phyloP scores from a whole-genome alignment of 192 early-diverging fungal genomes.

The Coemansia sp. region DNA sequence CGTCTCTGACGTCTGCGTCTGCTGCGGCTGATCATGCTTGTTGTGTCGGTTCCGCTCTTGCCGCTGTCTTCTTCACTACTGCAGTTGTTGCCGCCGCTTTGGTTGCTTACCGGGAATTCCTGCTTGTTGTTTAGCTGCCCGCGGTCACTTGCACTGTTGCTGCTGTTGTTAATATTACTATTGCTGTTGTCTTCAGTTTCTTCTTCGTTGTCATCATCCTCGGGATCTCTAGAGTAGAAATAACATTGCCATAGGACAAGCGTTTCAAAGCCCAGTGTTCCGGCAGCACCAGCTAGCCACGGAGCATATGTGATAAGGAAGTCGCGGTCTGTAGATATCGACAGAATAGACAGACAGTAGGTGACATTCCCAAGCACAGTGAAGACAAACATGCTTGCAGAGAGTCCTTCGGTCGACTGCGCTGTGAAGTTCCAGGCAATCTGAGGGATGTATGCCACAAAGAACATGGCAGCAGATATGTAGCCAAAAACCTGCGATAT shows the following conservation, averaged over 20 bases:
- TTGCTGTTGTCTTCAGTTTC: not conserved
- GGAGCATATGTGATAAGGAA: conserved; percentile 47
- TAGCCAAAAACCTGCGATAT: conserved; percentile 73
- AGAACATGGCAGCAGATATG: conserved; percentile 70
- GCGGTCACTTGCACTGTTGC: not conserved
- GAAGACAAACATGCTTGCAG: conserved; percentile 82
- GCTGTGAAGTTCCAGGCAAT: conserved; percentile 75
- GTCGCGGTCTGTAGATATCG: conserved; percentile 36
- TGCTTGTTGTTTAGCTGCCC: not conserved
- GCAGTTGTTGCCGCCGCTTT: not conserved
- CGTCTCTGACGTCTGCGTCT: conserved; percentile 23
- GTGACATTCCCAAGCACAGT: conserved; percentile 74
- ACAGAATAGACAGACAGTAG: conserved; percentile 46
- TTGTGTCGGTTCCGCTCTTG: conserved; percentile 12
- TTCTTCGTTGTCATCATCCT: conserved; percentile 4
- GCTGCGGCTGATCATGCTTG: conserved; percentile 23
- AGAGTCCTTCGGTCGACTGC: conserved; percentile 75
- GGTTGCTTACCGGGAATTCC: not conserved
- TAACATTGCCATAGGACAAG: conserved; percentile 49
- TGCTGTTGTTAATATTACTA: conserved; percentile 3
- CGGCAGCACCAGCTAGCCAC: conserved; percentile 48
- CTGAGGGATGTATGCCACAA: conserved; percentile 75
- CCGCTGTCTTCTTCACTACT: conserved; percentile 13
- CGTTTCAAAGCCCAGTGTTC: conserved; percentile 50
- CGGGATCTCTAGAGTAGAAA: conserved; percentile 30